These are phyloP conservation scores for Rosa chinensis DNA, from an alignment of 306 rosid species.

Conservation along the genomic window DNA sequence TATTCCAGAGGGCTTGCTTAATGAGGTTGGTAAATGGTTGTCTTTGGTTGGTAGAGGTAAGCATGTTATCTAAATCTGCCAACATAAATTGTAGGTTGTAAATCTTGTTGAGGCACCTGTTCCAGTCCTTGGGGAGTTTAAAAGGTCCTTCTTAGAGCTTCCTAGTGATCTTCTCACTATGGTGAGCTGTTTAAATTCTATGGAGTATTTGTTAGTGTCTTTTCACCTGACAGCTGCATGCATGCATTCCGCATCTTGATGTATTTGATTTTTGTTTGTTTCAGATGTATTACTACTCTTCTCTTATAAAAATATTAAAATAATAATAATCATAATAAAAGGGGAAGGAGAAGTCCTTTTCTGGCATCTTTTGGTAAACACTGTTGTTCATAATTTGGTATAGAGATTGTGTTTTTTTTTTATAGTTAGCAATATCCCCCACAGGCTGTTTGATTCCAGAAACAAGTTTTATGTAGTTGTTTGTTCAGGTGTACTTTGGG, in stretches of 20 bases:
- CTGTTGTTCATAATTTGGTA: too few species aligned
- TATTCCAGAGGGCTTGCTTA: conserved; percentile 67
- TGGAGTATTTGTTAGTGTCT: not conserved
- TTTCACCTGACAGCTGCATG: not conserved
- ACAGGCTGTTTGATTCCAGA: not conserved
- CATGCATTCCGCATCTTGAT: not conserved
- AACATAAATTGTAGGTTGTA: conserved; percentile 56
- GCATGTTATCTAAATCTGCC: conserved; percentile 8
- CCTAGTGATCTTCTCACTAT: conserved; percentile 89
- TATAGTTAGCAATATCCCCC: too few species aligned
- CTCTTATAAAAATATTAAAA: not conserved
- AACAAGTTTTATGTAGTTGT: not conserved
- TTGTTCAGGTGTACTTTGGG: not conserved
- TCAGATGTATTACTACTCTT: not conserved
- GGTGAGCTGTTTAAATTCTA: conserved; percentile 51
- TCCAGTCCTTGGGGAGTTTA: conserved; percentile 84
- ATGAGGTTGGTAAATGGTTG: conserved; percentile 59
- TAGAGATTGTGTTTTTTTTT: too few species aligned
- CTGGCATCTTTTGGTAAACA: not conserved
- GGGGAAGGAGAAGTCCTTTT: not conserved
- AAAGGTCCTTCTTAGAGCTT: conserved; percentile 83
- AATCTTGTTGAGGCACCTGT: conserved; percentile 95
- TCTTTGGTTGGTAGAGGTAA: conserved; percentile 22
- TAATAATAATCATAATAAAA: too few species aligned
- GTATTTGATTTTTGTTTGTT: not conserved